phyloP scores from a whole-genome alignment of 2,329 filamentous ascomycete species.

The Colletotrichum sp. region DNA sequence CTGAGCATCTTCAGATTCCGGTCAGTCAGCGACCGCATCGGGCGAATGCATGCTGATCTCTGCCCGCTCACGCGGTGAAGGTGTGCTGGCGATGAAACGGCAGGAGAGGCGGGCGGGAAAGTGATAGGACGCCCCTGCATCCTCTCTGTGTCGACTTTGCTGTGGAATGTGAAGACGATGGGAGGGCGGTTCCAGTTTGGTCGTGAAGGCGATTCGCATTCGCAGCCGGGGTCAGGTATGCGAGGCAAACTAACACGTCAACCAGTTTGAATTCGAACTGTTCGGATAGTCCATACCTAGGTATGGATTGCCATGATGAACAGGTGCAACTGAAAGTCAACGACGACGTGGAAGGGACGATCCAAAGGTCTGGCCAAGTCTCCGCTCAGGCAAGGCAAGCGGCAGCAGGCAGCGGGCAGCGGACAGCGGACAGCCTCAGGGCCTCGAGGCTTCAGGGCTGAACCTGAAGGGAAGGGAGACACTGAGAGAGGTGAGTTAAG shows the following conservation, averaged over 20 bases:
- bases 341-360: neutral
- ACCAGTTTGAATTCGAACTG: neutral
- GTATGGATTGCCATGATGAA: neutral
- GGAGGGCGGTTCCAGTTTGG: neutral
- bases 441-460: slow-evolving; percentile 1
- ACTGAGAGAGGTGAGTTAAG: neutral
- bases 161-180: neutral
- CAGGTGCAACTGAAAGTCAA: neutral
- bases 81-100: slow-evolving; percentile 8
- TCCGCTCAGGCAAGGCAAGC: slow-evolving; percentile 7
- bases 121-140: slow-evolving; percentile 8
- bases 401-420: neutral
- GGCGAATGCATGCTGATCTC: slow-evolving; percentile 1
- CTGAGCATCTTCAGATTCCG: neutral
- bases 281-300: neutral
- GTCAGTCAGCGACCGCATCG: neutral
- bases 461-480: neutral
- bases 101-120: neutral
- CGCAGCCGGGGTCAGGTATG: neutral
- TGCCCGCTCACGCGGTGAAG: neutral
- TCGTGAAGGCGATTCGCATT: neutral
- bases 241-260: neutral
- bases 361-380: neutral
- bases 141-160: neutral
- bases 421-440: neutral